These are phyloP conservation scores for Limnomonas spitsbergensis DNA, from an alignment of 139 green algal genomes.

Conservation along the genomic window DNA sequence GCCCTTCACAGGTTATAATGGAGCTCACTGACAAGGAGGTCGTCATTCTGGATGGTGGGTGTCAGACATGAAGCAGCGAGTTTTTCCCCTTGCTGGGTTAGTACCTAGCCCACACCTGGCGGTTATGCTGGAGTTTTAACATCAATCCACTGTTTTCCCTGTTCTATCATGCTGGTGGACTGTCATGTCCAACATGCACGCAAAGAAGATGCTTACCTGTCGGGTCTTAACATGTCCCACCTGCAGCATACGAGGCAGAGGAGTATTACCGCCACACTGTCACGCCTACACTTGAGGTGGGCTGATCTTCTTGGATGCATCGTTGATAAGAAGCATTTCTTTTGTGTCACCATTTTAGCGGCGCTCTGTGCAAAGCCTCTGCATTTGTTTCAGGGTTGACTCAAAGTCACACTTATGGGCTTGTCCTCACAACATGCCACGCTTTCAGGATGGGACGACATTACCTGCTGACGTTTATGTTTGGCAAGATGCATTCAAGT, in stretches of 20 bases:
- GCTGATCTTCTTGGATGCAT: background rate
- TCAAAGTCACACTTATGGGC: background rate
- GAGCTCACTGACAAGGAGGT: constrained; percentile 59
- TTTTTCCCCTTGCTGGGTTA: too few species aligned
- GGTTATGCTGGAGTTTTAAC: background rate
- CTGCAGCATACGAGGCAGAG: constrained; percentile 66
- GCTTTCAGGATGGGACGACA: constrained; percentile 32
- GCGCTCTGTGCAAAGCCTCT: too few species aligned
- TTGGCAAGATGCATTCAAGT: constrained; percentile 57
- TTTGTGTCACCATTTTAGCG: too few species aligned
- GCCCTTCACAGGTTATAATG: constrained; percentile 54
- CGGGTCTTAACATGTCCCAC: too few species aligned
- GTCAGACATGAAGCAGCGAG: too few species aligned
- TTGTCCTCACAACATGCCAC: background rate
- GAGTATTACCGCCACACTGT: constrained; percentile 62
- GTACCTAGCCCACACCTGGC: too few species aligned
- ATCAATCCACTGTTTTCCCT: too few species aligned
- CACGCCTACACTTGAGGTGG: constrained; percentile 28
- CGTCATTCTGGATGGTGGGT: constrained; percentile 56
- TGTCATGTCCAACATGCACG: too few species aligned
- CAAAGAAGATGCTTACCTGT: too few species aligned
- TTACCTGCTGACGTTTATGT: constrained; percentile 60
- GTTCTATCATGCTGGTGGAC: too few species aligned
- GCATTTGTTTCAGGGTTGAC: background rate
- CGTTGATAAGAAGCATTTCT: too few species aligned